A percentile compares a stretch with the other conserved stretches of the same genome.
Conservation (phyloP, 176 grass and related monocot genomes). For the Zea luxurians region DNA sequence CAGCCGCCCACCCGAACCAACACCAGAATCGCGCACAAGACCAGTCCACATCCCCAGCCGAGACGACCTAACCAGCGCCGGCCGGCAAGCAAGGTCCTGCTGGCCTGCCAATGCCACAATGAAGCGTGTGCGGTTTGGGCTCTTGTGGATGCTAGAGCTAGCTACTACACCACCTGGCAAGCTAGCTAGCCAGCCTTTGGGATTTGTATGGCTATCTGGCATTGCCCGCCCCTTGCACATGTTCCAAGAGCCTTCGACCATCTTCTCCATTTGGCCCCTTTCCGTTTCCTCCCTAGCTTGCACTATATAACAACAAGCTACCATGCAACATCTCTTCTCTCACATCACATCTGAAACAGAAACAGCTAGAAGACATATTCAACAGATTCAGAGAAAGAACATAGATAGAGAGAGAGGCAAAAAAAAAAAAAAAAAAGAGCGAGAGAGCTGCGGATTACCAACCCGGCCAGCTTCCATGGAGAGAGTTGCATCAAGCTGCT, state of each 20-base stretch:
- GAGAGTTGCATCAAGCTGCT: constrained; percentile 33
- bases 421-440: too few relatives aligned
- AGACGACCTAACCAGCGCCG: background rate
- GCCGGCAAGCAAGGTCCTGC: background rate
- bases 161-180: constrained; percentile 3
- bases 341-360: constrained; percentile 4
- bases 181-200: background rate
- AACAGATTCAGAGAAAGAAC: background rate
- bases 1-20: background rate
- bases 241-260: constrained; percentile 35
- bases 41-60: background rate
- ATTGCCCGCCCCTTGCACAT: constrained; percentile 19
- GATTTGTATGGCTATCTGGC: constrained; percentile 8
- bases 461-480: constrained; percentile 26
- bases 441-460: background rate
- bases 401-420: background rate
- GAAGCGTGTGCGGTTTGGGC: background rate
- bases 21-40: background rate
- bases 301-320: constrained; percentile 29
- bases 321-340: background rate
- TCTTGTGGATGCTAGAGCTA: background rate
- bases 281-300: background rate
- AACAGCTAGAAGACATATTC: background rate
- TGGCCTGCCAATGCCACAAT: background rate
- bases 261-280: constrained; percentile 13